Conservation (phyloP, 2,329 filamentous ascomycete genomes). For the Fusarium piperis region DNA sequence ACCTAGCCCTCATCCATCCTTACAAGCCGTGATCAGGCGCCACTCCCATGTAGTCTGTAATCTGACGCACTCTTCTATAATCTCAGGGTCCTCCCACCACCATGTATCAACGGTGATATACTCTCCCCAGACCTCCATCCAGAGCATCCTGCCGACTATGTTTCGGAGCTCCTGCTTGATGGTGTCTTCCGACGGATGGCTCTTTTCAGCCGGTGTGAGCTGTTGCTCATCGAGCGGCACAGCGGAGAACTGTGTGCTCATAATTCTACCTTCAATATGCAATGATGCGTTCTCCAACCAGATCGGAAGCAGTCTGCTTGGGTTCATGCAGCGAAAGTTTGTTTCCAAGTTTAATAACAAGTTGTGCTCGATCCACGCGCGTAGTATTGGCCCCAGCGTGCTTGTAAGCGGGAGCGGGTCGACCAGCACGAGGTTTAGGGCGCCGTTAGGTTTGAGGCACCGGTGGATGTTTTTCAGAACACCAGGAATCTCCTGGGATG, state of each 20-base stretch:
- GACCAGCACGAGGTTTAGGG: constrained; percentile 67
- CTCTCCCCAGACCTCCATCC: constrained; percentile 68
- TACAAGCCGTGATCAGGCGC: constrained; percentile 64
- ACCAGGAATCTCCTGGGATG: constrained; percentile 64
- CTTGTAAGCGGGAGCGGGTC: constrained; percentile 67
- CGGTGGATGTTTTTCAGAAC: constrained; percentile 67
- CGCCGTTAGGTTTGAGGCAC: constrained; percentile 64
- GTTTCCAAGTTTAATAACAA: constrained; percentile 67
- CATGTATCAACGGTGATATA: constrained; percentile 59
- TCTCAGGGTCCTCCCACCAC: constrained; percentile 70
- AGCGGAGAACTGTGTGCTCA: constrained; percentile 58
- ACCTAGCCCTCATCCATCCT: constrained; percentile 44
- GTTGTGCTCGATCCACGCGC: constrained; percentile 69
- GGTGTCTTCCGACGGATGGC: constrained; percentile 41
- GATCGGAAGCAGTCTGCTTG: constrained; percentile 64
- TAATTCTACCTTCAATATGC: constrained; percentile 54
- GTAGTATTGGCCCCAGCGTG: constrained; percentile 65
- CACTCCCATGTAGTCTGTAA: constrained; percentile 68
- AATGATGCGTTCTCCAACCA: constrained; percentile 68
- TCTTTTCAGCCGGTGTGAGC: constrained; percentile 22
- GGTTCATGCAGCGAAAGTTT: constrained; percentile 67
- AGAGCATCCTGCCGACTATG: constrained; percentile 64
- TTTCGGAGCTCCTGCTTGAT: constrained; percentile 59
- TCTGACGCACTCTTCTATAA: constrained; percentile 63
- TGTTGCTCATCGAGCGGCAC: constrained; percentile 41